A percentile compares a stretch with the other conserved stretches of the same genome.
These are phyloP conservation scores for Chamaecyparis obtusa DNA, from an alignment of 75 land plant species.

Conservation along the genomic window DNA sequence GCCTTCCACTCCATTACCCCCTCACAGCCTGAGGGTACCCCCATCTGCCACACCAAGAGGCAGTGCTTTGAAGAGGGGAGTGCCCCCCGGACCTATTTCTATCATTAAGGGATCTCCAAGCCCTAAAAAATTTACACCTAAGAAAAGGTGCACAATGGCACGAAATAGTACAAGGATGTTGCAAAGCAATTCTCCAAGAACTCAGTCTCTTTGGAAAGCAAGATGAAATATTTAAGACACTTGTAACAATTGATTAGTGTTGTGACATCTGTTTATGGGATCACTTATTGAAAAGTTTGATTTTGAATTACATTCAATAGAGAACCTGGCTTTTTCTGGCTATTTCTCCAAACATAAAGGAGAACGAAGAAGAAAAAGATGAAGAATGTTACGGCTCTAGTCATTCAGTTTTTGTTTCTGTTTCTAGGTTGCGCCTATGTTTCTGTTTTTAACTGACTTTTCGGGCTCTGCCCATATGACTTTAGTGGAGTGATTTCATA, in stretches of 20 bases:
- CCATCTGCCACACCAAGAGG: conserved; percentile 45
- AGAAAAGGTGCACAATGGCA: not conserved
- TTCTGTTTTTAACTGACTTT: too few species aligned
- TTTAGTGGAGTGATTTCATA: too few species aligned
- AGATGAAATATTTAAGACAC: not conserved
- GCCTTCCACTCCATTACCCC: conserved; percentile 34
- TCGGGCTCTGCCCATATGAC: too few species aligned
- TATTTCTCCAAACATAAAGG: too few species aligned
- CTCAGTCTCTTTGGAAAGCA: not conserved
- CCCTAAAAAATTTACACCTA: not conserved
- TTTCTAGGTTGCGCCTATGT: too few species aligned
- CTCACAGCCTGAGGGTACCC: conserved; percentile 32
- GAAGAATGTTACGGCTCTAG: too few species aligned
- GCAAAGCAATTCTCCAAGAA: not conserved
- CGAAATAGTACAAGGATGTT: not conserved
- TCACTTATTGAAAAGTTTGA: not conserved
- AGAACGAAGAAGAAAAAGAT: too few species aligned
- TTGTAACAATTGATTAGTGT: not conserved
- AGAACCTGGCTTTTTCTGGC: not conserved
- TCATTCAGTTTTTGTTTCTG: too few species aligned
- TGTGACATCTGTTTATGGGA: not conserved
- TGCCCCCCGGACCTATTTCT: conserved; percentile 40
- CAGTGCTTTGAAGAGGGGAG: conserved; percentile 44
- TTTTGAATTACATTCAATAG: not conserved
- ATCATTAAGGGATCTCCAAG: not conserved